Base-by-base conservation (phyloP, 257 asterid genomes). In the Perilla frutescens region DNA sequence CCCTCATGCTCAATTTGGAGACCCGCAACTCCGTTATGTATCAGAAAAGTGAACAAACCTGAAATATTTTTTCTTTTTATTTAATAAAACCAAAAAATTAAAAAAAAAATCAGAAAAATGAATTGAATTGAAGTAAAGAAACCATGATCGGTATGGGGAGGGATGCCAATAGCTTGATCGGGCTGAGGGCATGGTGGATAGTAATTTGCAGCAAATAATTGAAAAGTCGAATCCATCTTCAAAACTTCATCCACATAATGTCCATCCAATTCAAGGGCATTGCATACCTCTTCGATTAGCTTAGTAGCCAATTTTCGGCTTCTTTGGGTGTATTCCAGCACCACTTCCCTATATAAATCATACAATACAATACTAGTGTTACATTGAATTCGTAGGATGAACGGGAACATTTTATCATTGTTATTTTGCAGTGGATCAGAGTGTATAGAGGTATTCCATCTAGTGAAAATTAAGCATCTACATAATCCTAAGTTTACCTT, bases 141-240 rank as follows among this genome's bases (percentile, higher is more conserved):
- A 5, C 87, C 84, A 0, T 59, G 83, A 71, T 83, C 87, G 1
- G 84, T 77, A 43, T 83, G 87, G 0, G 84, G 66, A 7, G 84
- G 87, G 71, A 83, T 12, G 3, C 87, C 87, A 61, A 83, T 83
- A n/a, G 87, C 77, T 36, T 73, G 74, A 43, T 80, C 84, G 0
- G 87, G 87, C 37, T 80, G 72, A 1, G 87, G 87, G 67, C 87
- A 83, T 4, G 50, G 75, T 5, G 87, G 87, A 36, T 83, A 83
- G 44, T 63, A 65, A 70, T 83, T 83, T 41, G 80, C 76, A 4
- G 72, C 66, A 40, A 76, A 83, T 2, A 80, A 6, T 56, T 83
- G 87, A 41, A 77, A 70, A 40, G 77, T 69, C 8, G 84, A 20
- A 20, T 1, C 26, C 26, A 20, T 20, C 26, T 20, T 20, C 26